Evolutionary conservation across 805 yeast genomes (phyloP), one percentile per base, ranked within the genome.

Genomic region (Zygoascus flipseniorum): DNA sequence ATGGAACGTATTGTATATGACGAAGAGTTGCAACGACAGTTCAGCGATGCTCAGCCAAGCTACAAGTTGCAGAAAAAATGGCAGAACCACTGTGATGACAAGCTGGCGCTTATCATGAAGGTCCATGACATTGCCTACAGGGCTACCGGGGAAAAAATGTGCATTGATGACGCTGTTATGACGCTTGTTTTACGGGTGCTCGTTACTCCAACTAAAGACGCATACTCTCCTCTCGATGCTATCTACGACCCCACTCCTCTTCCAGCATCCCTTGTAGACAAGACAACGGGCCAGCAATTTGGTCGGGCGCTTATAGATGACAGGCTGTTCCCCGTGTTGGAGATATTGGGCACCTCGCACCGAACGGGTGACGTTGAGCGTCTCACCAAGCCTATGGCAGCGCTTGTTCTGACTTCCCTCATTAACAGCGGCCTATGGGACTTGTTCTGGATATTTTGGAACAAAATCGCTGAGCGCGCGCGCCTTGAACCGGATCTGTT

Each of bases 361-460:
- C 44, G 5, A 18, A 18, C 5, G 13, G 20, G 44, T 18, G 20
- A 18, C 44, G 13, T 19, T 18, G 19, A 42, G 26, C 44, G 44
- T 18, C 32, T 46, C 20, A 46, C 16, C 41, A 46, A 46, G 26
- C 49, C 53, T 18, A 41, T 54, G 19, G 55, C 65, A 8, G 55
- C 59, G 4, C 55, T 67, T 57, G 53, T 60, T 16, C 55, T 69
- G 28, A 54, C 66, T 1, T 58, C 66, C 4, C 55, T 68, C 31
- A 62, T 62, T 16, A 65, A 64, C 48, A 60, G 58, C 14, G 56
- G 54, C 13, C 49, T 52, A 18, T 66, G 64, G 63, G 53, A 50
- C 28, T 52, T 61, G 20, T 66, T 70, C 47, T 69, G 72, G 72
- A 54, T 59, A 20, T 48, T 62, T 2, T 60, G 65, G 59, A 55